Evolutionary conservation across 257 asterid species (phyloP), one percentile per base, ranked within the genome.

Genomic region (Forsythia viridissima): DNA sequence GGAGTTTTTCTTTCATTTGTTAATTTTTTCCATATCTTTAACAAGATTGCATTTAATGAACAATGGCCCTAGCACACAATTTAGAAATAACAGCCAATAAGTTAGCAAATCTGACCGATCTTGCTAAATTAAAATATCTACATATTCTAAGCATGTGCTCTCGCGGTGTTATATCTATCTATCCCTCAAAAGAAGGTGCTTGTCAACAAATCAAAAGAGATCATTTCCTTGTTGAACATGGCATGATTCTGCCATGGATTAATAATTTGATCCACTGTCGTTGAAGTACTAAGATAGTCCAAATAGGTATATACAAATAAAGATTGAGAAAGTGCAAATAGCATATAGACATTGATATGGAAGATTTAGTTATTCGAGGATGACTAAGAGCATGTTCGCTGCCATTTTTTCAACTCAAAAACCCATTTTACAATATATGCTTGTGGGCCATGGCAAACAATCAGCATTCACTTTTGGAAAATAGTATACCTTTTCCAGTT

Each of bases 71-170:
- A 13, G 65, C 66, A 30, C 40, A 63, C 16, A 63, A 71, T n/a
- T 72, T 61, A 30, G 52, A 80, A 48, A 81, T 18, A 75, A 44
- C 52, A 67, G 51, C 78, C 70, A 67, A 59, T 59, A 61, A 44
- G 51, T 41, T 38, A 20, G 15, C 36, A 61, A 20, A 21, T 24
- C 10, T 30, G 15, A 10, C 40, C 8, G 30, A 63, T 21, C 70
- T 24, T 30, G 15, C 36, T 8, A 59, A 59, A 59, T 18, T 20
- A n/a, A n/a, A 59, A n/a, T 59, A 59, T 20, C 13, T n/a, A 21
- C 18, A 2, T 59, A 59, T n/a, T 59, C 67, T 8, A 42, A 42
- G 3, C 46, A 42, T 30, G 6, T 11, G 18, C 55, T 46, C 55
- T 46, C 1, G 10, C 11, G 18, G 57, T 6, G 1, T 48, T 48